Conservation (phyloP, 495 filamentous ascomycete species). For the Penicillium parvum region DNA sequence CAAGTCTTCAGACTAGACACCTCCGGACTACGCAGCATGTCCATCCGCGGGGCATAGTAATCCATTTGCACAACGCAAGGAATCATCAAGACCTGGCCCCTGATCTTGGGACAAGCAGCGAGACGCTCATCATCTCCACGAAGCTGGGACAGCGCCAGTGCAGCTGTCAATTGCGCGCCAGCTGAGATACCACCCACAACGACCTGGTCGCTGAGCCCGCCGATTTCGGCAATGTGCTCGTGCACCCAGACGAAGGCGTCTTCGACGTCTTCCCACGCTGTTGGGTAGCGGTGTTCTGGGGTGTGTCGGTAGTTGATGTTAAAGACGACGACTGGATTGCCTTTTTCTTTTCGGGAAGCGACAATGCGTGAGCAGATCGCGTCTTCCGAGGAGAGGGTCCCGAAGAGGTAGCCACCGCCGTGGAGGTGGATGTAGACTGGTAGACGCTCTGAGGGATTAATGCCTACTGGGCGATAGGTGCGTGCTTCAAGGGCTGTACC, state of each 20-base stretch:
- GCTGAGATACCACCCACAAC: slow-evolving; percentile 47
- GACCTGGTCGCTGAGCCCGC: slow-evolving; percentile 31
- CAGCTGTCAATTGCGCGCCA: slow-evolving; percentile 42
- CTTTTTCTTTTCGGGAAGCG: slow-evolving; percentile 13
- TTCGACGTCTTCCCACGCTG: slow-evolving; percentile 42
- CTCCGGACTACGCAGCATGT: slow-evolving; percentile 28
- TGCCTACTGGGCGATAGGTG: slow-evolving; percentile 34
- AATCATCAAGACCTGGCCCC: slow-evolving; percentile 43
- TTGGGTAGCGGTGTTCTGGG: slow-evolving; percentile 39
- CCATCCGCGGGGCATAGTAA: slow-evolving; percentile 32
- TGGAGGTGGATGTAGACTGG: slow-evolving; percentile 48
- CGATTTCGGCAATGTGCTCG: slow-evolving; percentile 28
- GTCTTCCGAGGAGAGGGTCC: slow-evolving; percentile 43
- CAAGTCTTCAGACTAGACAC: slow-evolving; percentile 38
- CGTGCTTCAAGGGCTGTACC: slow-evolving; percentile 37
- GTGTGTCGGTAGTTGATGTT: slow-evolving; percentile 48
- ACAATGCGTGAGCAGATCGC: slow-evolving; percentile 41
- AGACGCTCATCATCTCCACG: slow-evolving; percentile 19
- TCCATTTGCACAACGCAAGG: slow-evolving; percentile 30
- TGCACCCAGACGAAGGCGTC: slow-evolving; percentile 46
- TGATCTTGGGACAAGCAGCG: slow-evolving; percentile 25
- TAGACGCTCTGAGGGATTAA: slow-evolving; percentile 21
- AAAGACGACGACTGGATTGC: slow-evolving; percentile 32
- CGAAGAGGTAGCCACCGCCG: slow-evolving; percentile 49
- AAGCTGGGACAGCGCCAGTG: slow-evolving; percentile 30